Percentiles rank a stretch among this genome's conserved stretches.
These are phyloP conservation scores for Malus domestica DNA, from an alignment of 306 rosid species.

Conservation along the genomic window DNA sequence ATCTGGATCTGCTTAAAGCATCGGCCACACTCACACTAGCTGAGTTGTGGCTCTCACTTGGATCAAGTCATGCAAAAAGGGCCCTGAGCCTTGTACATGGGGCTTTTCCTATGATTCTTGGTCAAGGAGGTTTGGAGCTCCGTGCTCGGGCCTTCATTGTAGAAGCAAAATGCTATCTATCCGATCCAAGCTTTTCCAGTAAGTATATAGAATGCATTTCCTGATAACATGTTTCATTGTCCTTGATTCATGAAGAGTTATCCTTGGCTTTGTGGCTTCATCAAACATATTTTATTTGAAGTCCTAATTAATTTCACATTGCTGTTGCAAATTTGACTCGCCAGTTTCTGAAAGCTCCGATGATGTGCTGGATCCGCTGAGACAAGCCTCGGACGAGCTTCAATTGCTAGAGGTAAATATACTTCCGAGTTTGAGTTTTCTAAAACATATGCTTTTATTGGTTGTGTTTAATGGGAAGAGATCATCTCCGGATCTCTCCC, in stretches of 20 bases:
- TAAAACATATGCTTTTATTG: not conserved
- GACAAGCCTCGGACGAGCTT: conserved; percentile 81
- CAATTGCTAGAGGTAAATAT: conserved; percentile 73
- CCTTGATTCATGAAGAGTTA: not conserved
- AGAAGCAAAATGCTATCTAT: conserved; percentile 86
- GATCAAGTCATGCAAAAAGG: conserved; percentile 80
- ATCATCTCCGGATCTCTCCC: no score
- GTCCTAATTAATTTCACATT: not conserved
- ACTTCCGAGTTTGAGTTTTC: not conserved
- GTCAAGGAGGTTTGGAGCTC: conserved; percentile 98
- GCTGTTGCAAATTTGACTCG: not conserved
- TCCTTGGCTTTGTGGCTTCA: not conserved
- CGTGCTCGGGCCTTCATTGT: conserved; percentile 77
- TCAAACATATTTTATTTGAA: not conserved
- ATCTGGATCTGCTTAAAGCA: conserved; percentile 94
- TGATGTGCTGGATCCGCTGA: conserved; percentile 62
- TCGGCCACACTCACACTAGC: conserved; percentile 84
- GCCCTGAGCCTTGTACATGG: conserved; percentile 84
- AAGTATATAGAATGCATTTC: not conserved
- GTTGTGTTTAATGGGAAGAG: not conserved
- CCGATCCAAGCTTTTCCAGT: conserved; percentile 79
- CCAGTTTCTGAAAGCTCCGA: conserved; percentile 53
- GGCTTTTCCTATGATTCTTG: conserved; percentile 88
- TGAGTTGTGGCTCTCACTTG: conserved; percentile 91
- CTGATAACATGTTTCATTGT: not conserved